A percentile compares a stretch with the other conserved stretches of the same genome.
Evolutionary conservation across 108 stramenopile genomes (phyloP).

Genomic region (Mayamaea pseudoterrestris): DNA sequence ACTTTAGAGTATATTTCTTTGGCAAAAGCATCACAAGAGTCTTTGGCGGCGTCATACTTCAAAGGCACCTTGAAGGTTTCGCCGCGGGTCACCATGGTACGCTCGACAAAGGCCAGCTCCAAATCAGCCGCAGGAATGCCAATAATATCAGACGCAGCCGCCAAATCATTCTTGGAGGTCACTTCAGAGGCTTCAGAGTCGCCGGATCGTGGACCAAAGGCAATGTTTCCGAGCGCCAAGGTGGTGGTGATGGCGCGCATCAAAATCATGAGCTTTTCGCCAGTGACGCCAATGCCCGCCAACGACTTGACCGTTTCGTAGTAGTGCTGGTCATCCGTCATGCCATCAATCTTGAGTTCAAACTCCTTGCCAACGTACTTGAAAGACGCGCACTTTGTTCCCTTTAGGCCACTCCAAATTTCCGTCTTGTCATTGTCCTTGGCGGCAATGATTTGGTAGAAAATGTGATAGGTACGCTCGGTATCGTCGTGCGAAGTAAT

Average conservation of each 20-base stretch:
- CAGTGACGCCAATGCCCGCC: slow-evolving; percentile 54
- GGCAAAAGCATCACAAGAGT: slow-evolving; percentile 90
- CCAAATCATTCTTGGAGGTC: slow-evolving; percentile 35
- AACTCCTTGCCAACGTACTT: slow-evolving; percentile 48
- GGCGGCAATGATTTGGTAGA: slow-evolving; percentile 94
- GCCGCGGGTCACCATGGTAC: slow-evolving; percentile 51
- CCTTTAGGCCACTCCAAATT: slow-evolving; percentile 70
- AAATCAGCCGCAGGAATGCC: slow-evolving; percentile 45
- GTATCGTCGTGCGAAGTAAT: slow-evolving; percentile 87
- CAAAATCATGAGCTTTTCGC: slow-evolving; percentile 41
- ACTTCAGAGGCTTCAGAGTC: slow-evolving; percentile 55
- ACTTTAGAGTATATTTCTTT: slow-evolving; percentile 92
- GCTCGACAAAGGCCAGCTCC: slow-evolving; percentile 47
- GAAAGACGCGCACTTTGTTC: slow-evolving; percentile 50
- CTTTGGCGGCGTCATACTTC: slow-evolving; percentile 56
- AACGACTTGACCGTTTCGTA: slow-evolving; percentile 59
- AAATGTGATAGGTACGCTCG: slow-evolving; percentile 98
- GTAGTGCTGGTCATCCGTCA: slow-evolving; percentile 78
- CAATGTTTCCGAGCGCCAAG: slow-evolving; percentile 79
- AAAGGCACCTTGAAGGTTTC: slow-evolving; percentile 74
- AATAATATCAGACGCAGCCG: slow-evolving; percentile 54
- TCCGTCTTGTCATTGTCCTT: slow-evolving; percentile 44
- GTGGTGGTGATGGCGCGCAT: slow-evolving; percentile 65
- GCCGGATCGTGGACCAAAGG: slow-evolving; percentile 39
- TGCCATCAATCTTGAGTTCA: slow-evolving; percentile 56